phyloP scores from a whole-genome alignment of 345 rosid genomes.

The Toxicodendron radicans region DNA sequence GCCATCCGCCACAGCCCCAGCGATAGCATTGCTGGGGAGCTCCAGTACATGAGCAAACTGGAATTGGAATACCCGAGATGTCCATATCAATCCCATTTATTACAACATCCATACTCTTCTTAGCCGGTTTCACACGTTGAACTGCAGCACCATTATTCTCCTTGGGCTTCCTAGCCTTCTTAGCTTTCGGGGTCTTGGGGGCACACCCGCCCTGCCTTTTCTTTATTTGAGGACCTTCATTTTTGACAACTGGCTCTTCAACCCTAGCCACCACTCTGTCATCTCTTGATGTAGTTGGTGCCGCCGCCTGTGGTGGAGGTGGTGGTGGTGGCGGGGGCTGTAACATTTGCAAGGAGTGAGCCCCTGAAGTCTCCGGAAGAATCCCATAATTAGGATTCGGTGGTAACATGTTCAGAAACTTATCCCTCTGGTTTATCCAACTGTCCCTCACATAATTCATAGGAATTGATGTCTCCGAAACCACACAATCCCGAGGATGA shows the following conservation, averaged over 20 bases:
- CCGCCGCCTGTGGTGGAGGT: neutral
- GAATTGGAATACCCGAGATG: conserved; percentile 79
- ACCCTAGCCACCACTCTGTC: conserved; percentile 46
- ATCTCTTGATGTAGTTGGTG: neutral
- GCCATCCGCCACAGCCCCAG: conserved; percentile 99
- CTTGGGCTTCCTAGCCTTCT: conserved; percentile 83
- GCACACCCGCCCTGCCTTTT: conserved; percentile 57
- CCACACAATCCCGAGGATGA: conserved; percentile 58
- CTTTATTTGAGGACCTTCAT: conserved; percentile 54
- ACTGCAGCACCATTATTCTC: conserved; percentile 43
- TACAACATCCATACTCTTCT: conserved; percentile 77
- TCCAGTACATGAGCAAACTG: conserved; percentile 97
- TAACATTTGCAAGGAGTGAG: conserved; percentile 63
- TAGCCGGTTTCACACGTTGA: conserved; percentile 70
- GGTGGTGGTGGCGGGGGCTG: conserved; percentile 41
- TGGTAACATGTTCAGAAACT: conserved; percentile 60
- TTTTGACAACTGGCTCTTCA: conserved; percentile 45
- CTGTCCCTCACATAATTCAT: conserved; percentile 62
- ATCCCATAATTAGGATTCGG: conserved; percentile 43
- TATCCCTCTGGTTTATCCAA: conserved; percentile 78
- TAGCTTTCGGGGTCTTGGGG: conserved; percentile 63
- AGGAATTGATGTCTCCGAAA: conserved; percentile 53
- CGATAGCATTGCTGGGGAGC: conserved; percentile 90
- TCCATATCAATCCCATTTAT: conserved; percentile 89
- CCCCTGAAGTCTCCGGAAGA: conserved; percentile 61